phyloP scores from a whole-genome alignment of 176 grass and related monocot genomes.

The Alopecurus myosuroides region DNA sequence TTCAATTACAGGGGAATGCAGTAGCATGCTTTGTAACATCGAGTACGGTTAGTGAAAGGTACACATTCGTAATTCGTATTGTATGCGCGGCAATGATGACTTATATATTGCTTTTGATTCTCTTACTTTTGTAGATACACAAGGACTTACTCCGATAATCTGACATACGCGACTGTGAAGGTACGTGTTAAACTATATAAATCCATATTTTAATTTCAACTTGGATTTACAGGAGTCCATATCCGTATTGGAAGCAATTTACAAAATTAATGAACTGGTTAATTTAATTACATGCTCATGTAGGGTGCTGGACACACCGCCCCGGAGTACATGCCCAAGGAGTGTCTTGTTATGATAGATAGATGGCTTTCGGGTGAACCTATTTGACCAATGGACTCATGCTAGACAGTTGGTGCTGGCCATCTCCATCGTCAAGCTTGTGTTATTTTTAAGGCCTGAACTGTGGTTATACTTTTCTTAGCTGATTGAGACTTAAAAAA shows the following conservation, averaged over 20 bases:
- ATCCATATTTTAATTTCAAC: not conserved
- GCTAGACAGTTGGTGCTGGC: no score
- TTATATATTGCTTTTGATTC: not conserved
- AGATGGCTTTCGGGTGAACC: not conserved
- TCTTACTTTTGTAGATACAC: conserved; percentile 39
- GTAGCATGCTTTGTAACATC: not conserved
- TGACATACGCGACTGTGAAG: conserved; percentile 75
- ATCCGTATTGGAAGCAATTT: not conserved
- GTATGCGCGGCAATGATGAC: not conserved
- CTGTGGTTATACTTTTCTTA: no score
- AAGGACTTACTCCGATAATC: conserved; percentile 50
- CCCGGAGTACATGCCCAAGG: not conserved
- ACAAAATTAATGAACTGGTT: not conserved
- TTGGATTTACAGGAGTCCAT: not conserved
- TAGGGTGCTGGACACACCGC: not conserved
- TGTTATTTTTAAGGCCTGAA: no score
- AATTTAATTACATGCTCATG: not conserved
- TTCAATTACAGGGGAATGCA: not conserved
- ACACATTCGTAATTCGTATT: not conserved
- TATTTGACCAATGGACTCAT: not conserved
- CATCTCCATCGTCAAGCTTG: no score
- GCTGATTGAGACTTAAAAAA: no score
- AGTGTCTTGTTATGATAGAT: not conserved
- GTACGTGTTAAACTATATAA: conserved; percentile 10
- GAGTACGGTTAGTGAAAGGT: not conserved